Evolutionary conservation across 495 filamentous ascomycete species (phyloP), one percentile per base, ranked within the genome.

Genomic region (Daldinia bambusicola): DNA sequence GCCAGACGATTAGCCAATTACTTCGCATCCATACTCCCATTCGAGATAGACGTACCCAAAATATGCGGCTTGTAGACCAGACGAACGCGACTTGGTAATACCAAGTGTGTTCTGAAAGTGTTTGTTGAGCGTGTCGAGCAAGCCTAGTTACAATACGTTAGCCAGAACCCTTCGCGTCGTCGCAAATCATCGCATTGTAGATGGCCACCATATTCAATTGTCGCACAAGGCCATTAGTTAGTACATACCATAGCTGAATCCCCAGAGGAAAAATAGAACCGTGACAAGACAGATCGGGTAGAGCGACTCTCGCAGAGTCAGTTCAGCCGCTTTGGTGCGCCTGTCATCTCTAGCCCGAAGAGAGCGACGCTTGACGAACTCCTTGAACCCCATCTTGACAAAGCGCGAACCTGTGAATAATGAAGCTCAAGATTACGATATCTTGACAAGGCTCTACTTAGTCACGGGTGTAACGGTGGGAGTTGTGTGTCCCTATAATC

Each of bases 261-360:
- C 92, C 92, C 91, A 94, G 6, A 95, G 83, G 78, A 96, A 94
- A 80, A 94, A 95, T 3, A 95, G 82, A 60, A 93, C 82, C 7
- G 90, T 93, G 53, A 91, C 89, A 40, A 91, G 81, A 57, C 57
- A 76, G 31, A 76, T 70, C 0, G 78, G 22, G 80, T 84, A 63
- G 80, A 89, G 70, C 63, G 86, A 88, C 74, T 89, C 84, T 20
- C 87, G 79, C 20, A 91, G 74, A 9, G 88, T 90, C 36, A 90
- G 78, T 40, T 86, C 84, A 14, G 85, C 85, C 0, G 87, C 87
- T 3, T 79, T 81, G 4, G 88, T 90, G 18, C 79, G 84, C 74
- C 80, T 78, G 58, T 83, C 78, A 70, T 89, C 80, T 7, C 61
- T 70, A 45, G 80, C 77, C 62, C 75, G 76, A 62, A 85, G 74